Base-by-base conservation (phyloP, 2,329 filamentous ascomycete species). In the Plectosphaerella cucumerina region DNA sequence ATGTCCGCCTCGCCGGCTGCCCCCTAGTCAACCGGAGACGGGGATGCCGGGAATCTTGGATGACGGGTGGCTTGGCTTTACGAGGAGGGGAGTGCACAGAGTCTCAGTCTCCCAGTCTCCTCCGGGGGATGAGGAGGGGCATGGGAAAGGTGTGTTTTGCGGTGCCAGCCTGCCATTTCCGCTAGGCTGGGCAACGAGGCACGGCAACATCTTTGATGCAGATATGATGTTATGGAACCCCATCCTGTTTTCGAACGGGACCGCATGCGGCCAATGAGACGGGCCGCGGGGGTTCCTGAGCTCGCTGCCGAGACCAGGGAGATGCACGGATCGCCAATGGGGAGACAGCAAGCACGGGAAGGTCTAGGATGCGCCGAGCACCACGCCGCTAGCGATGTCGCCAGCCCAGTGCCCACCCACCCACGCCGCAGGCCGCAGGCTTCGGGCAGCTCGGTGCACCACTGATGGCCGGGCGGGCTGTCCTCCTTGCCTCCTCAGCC, bases 231-330 rank as follows among this genome's bases (percentile, higher is more conserved):
- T 47, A 47, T 47, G 45, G 45, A 47, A 37, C 18, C 33, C 33
- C 34, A 47, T 47, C 45, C 45, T 47, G 45, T 35, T 47, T 47
- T 41, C 45, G 45, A 47, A 33, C 44, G 15, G 18, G 34, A 23
- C 45, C 17, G 45, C 45, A 47, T 47, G 45, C 45, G 35, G 45
- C 45, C 45, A 47, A 47, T 47, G 45, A 39, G 34, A 47, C 45
- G 21, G 17, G 23, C n/a, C 26, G 44, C 26, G 45, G 45, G 45
- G 33, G 34, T 39, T 21, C 45, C 45, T 47, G 45, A 42, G 39
- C 39, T 42, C 39, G 39, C 17, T 42, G 34, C 45, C 34, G 45
- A 47, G 45, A 41, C 45, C 45, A 47, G 45, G 18, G 33, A 33
- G 33, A 37, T 47, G 21, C 20, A 39, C 18, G 33, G 34, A 39